Base-by-base conservation (phyloP, 1,284 basidiomycete genomes). In the Xerocomus minutiporus region DNA sequence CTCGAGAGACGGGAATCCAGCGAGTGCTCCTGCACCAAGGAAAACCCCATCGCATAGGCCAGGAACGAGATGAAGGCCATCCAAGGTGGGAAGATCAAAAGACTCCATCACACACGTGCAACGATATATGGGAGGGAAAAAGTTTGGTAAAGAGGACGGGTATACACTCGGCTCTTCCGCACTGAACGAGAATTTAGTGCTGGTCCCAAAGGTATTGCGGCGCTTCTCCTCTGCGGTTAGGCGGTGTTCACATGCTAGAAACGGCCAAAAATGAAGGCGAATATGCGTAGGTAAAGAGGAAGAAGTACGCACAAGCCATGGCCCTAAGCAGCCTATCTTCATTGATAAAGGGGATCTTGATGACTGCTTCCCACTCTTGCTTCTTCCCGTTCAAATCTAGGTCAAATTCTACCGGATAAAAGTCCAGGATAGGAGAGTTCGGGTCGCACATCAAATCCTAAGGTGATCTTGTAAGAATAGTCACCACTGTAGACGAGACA, bases 281-380 rank as follows among this genome's bases (percentile, higher is more conserved):
- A 46, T 20, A 31, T 8, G 13, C 20, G 20, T 8, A 29, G 34
- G 13, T 32, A 38, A 45, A 50, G 8, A 43, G 4, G 73, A 80
- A 58, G 20, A 34, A 8, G 4, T 0, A 50, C 62, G 31, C 61
- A 91, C 91, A 71, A 36, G 74, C 71, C 94, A 97, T 96, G 1
- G 93, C 90, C 23, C 77, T 77, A 29, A 97, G 73, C 15, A 99
- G 71, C 46, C 92, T 78, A 15, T 76, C 66, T 71, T 97, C 86
- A 46, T 97, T 86, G 58, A 99, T 99, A 72, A 99, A 99, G 0
- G 97, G 97, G 61, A 99, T 98, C 74, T 99, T 98, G 55, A 99
- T 93, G 54, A 99, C 84, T 0, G 96, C 96, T 70, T 99, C 97
- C 97, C 97, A 99, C 34, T 97, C 95, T 63, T 89, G 86, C 70